These are phyloP conservation scores for Alternaria ventricosa DNA, from an alignment of 2,329 filamentous ascomycete species.

Conservation along the genomic window DNA sequence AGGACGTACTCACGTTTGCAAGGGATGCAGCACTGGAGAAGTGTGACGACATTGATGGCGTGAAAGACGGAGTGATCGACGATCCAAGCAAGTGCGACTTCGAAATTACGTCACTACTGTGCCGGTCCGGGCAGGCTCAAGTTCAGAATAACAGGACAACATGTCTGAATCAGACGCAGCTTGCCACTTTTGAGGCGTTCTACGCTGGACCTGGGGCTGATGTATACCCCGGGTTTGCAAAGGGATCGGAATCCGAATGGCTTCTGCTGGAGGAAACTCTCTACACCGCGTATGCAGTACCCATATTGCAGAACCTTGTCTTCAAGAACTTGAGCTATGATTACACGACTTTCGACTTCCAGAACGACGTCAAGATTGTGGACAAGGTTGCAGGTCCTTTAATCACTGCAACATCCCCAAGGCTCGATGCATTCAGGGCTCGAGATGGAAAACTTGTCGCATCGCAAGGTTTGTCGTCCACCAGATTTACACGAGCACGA, in stretches of 20 bases:
- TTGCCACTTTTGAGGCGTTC: neutral
- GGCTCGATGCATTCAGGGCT: neutral
- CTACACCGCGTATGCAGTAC: neutral
- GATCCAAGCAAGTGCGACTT: neutral
- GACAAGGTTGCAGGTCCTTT: neutral
- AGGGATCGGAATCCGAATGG: neutral
- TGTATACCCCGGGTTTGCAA: neutral
- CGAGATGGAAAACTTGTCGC: neutral
- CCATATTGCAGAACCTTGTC: neutral
- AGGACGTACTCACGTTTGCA: neutral
- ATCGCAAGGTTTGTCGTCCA: neutral
- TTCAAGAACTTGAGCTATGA: neutral
- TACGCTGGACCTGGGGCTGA: neutral
- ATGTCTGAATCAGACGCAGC: neutral
- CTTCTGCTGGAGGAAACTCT: neutral
- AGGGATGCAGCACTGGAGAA: neutral
- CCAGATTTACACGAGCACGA: neutral
- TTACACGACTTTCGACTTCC: neutral
- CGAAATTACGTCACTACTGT: neutral
- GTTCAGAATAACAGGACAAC: neutral
- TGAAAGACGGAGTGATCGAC: neutral
- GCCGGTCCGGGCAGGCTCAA: neutral
- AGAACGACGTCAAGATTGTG: neutral
- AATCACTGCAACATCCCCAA: neutral
- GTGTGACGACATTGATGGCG: neutral